These are phyloP conservation scores for Penicillium nucicola DNA, from an alignment of 495 filamentous ascomycete genomes.

Conservation along the genomic window DNA sequence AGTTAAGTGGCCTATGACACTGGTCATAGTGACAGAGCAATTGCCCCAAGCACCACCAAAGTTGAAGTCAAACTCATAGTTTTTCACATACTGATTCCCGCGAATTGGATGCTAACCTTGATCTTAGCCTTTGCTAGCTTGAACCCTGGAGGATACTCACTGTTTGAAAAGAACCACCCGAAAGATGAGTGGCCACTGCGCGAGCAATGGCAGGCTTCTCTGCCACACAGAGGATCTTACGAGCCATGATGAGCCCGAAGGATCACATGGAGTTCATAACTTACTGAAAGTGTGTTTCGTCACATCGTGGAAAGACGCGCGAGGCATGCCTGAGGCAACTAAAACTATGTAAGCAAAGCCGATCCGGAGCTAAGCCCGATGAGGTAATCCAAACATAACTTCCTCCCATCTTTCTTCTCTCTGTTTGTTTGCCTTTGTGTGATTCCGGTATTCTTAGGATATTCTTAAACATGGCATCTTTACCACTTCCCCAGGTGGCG, in stretches of 20 bases:
- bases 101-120: slow-evolving; percentile 50
- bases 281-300: slow-evolving; percentile 5
- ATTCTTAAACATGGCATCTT: slow-evolving; percentile 45
- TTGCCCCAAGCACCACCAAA: slow-evolving; percentile 79
- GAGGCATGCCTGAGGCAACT: slow-evolving; percentile 19
- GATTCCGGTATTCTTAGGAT: neutral
- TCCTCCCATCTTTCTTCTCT: slow-evolving; percentile 7
- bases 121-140: slow-evolving; percentile 18
- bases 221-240: slow-evolving; percentile 82
- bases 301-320: slow-evolving; percentile 12
- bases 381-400: slow-evolving; percentile 27
- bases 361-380: slow-evolving; percentile 11
- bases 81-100: slow-evolving; percentile 80
- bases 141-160: slow-evolving; percentile 50
- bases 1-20: slow-evolving; percentile 83
- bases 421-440: neutral
- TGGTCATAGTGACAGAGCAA: slow-evolving; percentile 87
- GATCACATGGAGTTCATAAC: slow-evolving; percentile 9
- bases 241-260: slow-evolving; percentile 24
- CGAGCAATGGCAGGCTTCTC: slow-evolving; percentile 97
- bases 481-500: slow-evolving; percentile 63
- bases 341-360: neutral
- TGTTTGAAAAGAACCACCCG: slow-evolving; percentile 65
- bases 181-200: slow-evolving; percentile 85
- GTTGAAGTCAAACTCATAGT: slow-evolving; percentile 86